Percentiles rank a stretch among this genome's conserved stretches.
These are phyloP conservation scores for Leccinum disarticulatum DNA, from an alignment of 768 basidiomycete genomes.

Conservation along the genomic window DNA sequence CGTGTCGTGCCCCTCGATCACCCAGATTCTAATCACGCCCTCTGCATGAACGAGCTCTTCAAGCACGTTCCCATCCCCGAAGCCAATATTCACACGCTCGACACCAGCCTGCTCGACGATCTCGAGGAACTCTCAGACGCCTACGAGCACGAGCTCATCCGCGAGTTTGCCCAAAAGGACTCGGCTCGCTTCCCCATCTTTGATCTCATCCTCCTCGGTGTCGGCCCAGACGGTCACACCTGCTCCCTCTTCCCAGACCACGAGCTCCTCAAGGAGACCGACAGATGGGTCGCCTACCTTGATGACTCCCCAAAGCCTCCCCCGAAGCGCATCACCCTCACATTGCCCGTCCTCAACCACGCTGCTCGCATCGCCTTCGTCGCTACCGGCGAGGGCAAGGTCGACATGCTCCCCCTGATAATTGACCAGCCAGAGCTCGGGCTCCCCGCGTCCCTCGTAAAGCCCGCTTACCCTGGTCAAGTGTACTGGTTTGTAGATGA, in stretches of 20 bases:
- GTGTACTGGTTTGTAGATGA: constrained; percentile 96
- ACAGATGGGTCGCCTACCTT: constrained; percentile 93
- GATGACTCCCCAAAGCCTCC: constrained; percentile 96
- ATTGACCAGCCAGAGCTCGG: constrained; percentile 77
- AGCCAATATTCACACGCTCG: constrained; percentile 81
- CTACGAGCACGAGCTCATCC: constrained; percentile 83
- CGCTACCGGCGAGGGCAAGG: constrained; percentile 79
- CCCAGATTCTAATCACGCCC: constrained; percentile 86
- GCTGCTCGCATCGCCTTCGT: constrained; percentile 89
- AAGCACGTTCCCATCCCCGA: constrained; percentile 77
- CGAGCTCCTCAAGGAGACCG: constrained; percentile 74
- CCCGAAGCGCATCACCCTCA: constrained; percentile 85
- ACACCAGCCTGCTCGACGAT: constrained; percentile 62
- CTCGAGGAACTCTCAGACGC: constrained; percentile 78
- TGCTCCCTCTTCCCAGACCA: constrained; percentile 97
- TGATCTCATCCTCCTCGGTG: constrained; percentile 94
- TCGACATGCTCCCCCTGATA: constrained; percentile 66
- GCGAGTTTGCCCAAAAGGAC: constrained; percentile 88
- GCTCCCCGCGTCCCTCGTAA: constrained; percentile 82
- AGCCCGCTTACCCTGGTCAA: constrained; percentile 74
- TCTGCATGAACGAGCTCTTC: constrained; percentile 73
- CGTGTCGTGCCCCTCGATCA: constrained; percentile 93
- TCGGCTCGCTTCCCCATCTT: constrained; percentile 96
- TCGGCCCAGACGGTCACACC: constrained; percentile 99
- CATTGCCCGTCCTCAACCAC: constrained; percentile 88